Conservation (phyloP, 2,329 filamentous ascomycete genomes). For the Cordyceps militaris region DNA sequence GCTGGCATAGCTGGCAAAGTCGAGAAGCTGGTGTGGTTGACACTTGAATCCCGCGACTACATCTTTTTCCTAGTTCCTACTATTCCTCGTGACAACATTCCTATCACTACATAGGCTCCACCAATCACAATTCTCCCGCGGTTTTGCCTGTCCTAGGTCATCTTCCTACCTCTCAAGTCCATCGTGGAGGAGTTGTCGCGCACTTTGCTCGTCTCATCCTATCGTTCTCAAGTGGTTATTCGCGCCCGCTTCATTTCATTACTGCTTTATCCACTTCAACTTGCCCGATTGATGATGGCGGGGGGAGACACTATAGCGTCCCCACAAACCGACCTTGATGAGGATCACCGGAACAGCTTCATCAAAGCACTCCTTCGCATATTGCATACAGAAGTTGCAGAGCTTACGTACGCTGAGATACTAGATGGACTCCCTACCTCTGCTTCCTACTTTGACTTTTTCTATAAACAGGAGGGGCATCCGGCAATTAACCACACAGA, state of each 20-base stretch:
- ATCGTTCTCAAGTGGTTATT: not conserved
- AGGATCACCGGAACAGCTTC: not conserved
- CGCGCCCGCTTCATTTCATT: not conserved
- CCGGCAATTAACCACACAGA: not conserved
- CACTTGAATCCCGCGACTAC: too few species aligned
- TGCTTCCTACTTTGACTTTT: not conserved
- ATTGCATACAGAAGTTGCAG: not conserved
- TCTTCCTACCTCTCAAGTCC: not conserved
- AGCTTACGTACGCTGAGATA: not conserved
- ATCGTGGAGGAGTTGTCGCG: not conserved
- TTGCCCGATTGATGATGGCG: not conserved
- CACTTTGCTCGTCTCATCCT: not conserved
- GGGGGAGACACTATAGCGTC: not conserved
- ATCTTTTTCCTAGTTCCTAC: too few species aligned
- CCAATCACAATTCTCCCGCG: not conserved
- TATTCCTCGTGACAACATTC: too few species aligned
- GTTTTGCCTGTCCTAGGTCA: not conserved
- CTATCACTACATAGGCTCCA: too few species aligned
- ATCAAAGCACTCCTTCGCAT: not conserved
- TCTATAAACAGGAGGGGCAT: not conserved
- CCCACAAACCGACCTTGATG: not conserved
- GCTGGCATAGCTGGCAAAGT: too few species aligned
- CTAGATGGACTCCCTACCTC: not conserved
- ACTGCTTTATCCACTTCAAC: not conserved
- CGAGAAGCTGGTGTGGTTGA: too few species aligned